A percentile compares a stretch with the other conserved stretches of the same genome.
These are phyloP conservation scores for Solanum arcanum DNA, from an alignment of 257 asterid species.

Conservation along the genomic window DNA sequence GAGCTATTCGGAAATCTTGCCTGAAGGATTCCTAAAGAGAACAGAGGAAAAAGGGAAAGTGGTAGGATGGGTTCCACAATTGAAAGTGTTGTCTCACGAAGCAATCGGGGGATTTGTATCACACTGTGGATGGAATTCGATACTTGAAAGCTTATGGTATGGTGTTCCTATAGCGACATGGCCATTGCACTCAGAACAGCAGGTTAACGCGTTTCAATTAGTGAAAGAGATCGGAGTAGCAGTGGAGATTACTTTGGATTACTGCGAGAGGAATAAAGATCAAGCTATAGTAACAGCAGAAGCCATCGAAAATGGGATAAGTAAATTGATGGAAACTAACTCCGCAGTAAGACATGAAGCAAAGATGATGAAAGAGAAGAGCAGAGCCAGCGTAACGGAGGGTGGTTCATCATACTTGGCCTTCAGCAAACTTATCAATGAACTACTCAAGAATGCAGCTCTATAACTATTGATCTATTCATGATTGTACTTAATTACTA, in stretches of 20 bases:
- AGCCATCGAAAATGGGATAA: slow-evolving; percentile 28
- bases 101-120: slow-evolving; percentile 54
- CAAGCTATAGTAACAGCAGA: slow-evolving; percentile 8
- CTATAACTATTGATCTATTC: no score
- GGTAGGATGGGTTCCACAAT: slow-evolving; percentile 52
- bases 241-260: slow-evolving; percentile 28
- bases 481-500: no score
- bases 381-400: slow-evolving; percentile 17
- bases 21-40: slow-evolving; percentile 40
- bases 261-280: slow-evolving; percentile 6
- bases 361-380: slow-evolving; percentile 20
- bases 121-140: slow-evolving; percentile 71
- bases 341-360: slow-evolving; percentile 22
- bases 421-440: slow-evolving; percentile 13
- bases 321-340: slow-evolving; percentile 29
- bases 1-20: slow-evolving; percentile 17
- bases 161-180: slow-evolving; percentile 54
- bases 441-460: slow-evolving; percentile 1
- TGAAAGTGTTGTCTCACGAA: slow-evolving; percentile 23
- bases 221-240: slow-evolving; percentile 41
- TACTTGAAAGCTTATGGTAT: slow-evolving; percentile 48
- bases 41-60: slow-evolving; percentile 28
- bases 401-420: slow-evolving; percentile 41
- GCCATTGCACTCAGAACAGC: slow-evolving; percentile 55
- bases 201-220: slow-evolving; percentile 48